Percentiles rank a stretch among this genome's conserved stretches.
Evolutionary conservation across 1,284 basidiomycete genomes (phyloP).

Genomic region (Ceratobasidium sp.): DNA sequence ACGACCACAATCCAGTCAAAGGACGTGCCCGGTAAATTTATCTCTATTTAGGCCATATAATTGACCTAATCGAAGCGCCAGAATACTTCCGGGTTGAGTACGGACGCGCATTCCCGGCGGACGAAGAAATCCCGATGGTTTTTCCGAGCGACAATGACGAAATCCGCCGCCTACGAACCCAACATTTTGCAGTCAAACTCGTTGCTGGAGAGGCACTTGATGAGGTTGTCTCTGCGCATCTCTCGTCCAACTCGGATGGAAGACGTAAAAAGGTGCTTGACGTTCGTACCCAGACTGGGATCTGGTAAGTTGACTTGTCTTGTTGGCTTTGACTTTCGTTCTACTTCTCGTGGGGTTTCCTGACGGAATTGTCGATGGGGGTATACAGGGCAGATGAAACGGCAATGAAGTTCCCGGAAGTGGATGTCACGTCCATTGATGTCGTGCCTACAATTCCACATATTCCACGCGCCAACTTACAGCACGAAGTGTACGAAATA

Average conservation of each 20-base stretch:
- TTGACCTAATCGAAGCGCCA: neutral
- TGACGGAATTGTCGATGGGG: neutral
- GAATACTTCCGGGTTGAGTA: constrained; percentile 44
- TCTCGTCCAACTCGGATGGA: neutral
- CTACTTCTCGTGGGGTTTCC: neutral
- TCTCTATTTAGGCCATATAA: neutral
- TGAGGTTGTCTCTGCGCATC: neutral
- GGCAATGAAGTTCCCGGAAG: constrained; percentile 40
- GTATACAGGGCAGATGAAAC: constrained; percentile 46
- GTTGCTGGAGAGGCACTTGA: constrained; percentile 35
- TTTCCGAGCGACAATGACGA: constrained; percentile 44
- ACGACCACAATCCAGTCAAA: constrained; percentile 14
- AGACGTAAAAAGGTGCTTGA: constrained; percentile 42
- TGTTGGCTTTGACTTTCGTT: neutral
- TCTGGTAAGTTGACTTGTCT: constrained; percentile 42
- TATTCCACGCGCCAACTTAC: constrained; percentile 43
- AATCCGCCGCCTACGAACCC: constrained; percentile 37
- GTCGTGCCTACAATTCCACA: constrained; percentile 45
- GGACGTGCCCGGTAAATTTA: neutral
- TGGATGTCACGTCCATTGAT: constrained; percentile 46
- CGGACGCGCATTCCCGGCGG: constrained; percentile 43
- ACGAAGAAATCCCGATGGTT: constrained; percentile 42
- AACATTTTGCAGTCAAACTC: constrained; percentile 44
- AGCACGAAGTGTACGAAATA: constrained; percentile 46
- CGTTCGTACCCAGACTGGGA: constrained; percentile 45